These are phyloP conservation scores for Myochromella boudieri DNA, from an alignment of 768 basidiomycete species.

Conservation along the genomic window DNA sequence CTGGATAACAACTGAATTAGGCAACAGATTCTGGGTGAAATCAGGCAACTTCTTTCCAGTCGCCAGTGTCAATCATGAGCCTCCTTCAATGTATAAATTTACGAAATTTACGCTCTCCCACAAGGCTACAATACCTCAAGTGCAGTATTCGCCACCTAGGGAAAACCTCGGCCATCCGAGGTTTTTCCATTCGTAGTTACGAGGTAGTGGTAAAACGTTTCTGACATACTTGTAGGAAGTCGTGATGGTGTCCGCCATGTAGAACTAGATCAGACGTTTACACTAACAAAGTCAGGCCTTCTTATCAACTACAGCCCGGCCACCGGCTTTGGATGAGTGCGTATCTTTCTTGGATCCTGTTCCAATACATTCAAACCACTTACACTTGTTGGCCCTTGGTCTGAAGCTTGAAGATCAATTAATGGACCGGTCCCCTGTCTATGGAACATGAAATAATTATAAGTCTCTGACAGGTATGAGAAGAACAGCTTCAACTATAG, in stretches of 20 bases:
- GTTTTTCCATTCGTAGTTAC: conserved; percentile 24
- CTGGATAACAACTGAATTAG: conserved; percentile 11
- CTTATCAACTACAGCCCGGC: background rate
- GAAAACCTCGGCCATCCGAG: conserved; percentile 28
- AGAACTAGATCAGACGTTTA: background rate
- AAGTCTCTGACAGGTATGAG: conserved; percentile 1
- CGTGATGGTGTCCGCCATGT: background rate
- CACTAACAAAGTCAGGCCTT: background rate
- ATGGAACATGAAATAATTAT: too few relatives aligned
- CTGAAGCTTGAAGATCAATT: too few relatives aligned
- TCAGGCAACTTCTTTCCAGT: conserved; percentile 1
- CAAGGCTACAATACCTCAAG: background rate
- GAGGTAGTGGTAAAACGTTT: conserved; percentile 1
- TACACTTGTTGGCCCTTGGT: too few relatives aligned
- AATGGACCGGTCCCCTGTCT: too few relatives aligned
- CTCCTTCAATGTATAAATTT: conserved; percentile 5
- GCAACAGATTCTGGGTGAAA: conserved; percentile 1
- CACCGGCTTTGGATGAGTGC: too few relatives aligned
- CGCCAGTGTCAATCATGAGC: background rate
- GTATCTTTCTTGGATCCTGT: too few relatives aligned
- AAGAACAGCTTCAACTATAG: conserved; percentile 3
- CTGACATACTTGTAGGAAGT: conserved; percentile 2
- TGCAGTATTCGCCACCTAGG: conserved; percentile 10
- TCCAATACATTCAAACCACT: too few relatives aligned
- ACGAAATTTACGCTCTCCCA: background rate